These are phyloP conservation scores for Teunomyces aglyptinius DNA, from an alignment of 805 yeast species.

Conservation along the genomic window DNA sequence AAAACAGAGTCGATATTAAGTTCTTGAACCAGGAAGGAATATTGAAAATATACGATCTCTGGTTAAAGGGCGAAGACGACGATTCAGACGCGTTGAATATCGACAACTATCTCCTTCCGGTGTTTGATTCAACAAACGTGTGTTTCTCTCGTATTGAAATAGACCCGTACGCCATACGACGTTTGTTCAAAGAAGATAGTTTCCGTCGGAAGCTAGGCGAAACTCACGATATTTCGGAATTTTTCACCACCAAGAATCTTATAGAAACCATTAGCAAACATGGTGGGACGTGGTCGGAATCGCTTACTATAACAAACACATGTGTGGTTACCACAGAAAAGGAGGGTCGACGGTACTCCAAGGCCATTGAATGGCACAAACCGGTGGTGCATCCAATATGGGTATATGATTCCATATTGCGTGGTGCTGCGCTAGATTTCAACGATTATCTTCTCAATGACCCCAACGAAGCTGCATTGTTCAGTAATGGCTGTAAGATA, in stretches of 20 bases:
- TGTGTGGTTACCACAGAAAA: slow-evolving; percentile 51
- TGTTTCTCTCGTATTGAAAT: slow-evolving; percentile 43
- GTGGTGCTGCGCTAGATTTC: slow-evolving; percentile 44
- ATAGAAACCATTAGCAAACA: slow-evolving; percentile 33
- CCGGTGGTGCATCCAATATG: slow-evolving; percentile 53
- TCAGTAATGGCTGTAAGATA: slow-evolving; percentile 29
- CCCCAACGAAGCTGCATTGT: slow-evolving; percentile 8
- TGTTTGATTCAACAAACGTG: slow-evolving; percentile 44
- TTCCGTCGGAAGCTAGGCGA: slow-evolving; percentile 21
- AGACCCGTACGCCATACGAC: slow-evolving; percentile 11
- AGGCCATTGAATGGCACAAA: slow-evolving; percentile 52
- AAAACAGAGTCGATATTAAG: slow-evolving; percentile 52
- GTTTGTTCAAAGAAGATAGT: slow-evolving; percentile 16
- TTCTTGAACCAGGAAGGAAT: slow-evolving; percentile 53
- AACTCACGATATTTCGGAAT: slow-evolving; percentile 15
- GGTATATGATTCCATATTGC: slow-evolving; percentile 44
- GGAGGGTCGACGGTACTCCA: slow-evolving; percentile 51
- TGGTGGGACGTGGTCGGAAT: slow-evolving; percentile 53
- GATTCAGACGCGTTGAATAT: slow-evolving; percentile 17
- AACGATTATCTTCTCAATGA: slow-evolving; percentile 37
- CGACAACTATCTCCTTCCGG: slow-evolving; percentile 30
- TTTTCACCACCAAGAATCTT: slow-evolving; percentile 30
- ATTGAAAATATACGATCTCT: slow-evolving; percentile 42
- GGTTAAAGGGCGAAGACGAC: slow-evolving; percentile 52
- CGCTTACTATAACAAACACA: slow-evolving; percentile 44